A percentile compares a stretch with the other conserved stretches of the same genome.
Conservation (phyloP, 768 basidiomycete genomes). For the Amanita pallidorosea region DNA sequence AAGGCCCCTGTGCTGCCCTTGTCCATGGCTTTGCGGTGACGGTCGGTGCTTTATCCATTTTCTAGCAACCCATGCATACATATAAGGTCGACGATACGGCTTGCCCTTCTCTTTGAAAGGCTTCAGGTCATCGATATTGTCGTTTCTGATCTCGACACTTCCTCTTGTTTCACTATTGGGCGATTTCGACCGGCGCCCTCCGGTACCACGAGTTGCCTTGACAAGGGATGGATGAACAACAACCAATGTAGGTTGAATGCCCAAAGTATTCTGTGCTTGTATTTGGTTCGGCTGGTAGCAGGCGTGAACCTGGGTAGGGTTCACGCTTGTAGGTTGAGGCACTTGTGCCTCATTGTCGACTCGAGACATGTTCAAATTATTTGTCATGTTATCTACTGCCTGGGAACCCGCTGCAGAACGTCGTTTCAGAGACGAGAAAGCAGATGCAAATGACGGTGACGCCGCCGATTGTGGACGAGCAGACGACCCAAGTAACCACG, state of each 20-base stretch:
- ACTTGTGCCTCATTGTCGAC: neutral
- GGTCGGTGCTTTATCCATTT: constrained; percentile 58
- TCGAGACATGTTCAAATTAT: neutral
- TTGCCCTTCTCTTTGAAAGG: neutral
- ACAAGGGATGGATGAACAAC: constrained; percentile 22
- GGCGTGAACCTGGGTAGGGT: neutral
- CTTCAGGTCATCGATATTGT: neutral
- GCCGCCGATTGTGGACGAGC: neutral
- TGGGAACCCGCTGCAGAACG: neutral
- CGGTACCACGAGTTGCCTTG: constrained; percentile 12
- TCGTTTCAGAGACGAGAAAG: constrained; percentile 4
- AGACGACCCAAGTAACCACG: constrained; percentile 3
- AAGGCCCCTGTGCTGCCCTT: constrained; percentile 10
- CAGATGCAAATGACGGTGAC: neutral
- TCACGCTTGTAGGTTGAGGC: neutral
- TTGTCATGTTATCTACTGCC: neutral
- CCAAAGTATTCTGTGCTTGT: constrained; percentile 32
- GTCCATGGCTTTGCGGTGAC: constrained; percentile 13
- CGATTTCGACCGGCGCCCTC: neutral
- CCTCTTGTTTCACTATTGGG: neutral
- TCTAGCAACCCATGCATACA: constrained; percentile 72
- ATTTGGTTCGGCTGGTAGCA: neutral
- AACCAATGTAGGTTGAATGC: constrained; percentile 56
- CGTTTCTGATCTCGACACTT: neutral
- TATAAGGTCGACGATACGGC: constrained; percentile 21